Evolutionary conservation across 106 monocot species (phyloP).

Genomic region (Dendrobium officinale): DNA sequence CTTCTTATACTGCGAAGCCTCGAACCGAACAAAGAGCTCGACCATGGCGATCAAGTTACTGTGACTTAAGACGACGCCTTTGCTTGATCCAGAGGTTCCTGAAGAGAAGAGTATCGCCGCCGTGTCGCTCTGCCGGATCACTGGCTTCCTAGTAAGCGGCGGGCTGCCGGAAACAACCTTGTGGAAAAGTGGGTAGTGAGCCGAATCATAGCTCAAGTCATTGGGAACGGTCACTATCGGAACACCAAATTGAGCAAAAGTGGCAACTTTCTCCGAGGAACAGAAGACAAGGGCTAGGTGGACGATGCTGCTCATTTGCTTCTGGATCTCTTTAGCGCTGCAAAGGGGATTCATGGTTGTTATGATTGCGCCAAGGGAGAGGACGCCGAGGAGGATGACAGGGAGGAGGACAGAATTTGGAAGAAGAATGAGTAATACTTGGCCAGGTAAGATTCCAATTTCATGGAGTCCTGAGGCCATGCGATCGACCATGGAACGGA

Average conservation of each 20-base stretch:
- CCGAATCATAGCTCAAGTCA: conserved; percentile 8
- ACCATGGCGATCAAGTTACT: conserved; percentile 53
- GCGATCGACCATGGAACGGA: conserved; percentile 28
- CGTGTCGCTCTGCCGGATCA: conserved; percentile 39
- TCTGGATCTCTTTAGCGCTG: conserved; percentile 38
- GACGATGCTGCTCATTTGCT: conserved; percentile 6
- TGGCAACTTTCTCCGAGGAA: conserved; percentile 4
- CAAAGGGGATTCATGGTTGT: conserved; percentile 52
- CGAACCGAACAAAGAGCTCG: conserved; percentile 64
- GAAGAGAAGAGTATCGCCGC: conserved; percentile 67
- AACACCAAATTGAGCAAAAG: conserved; percentile 12
- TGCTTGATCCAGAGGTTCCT: conserved; percentile 63
- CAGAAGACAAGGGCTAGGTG: conserved; percentile 16
- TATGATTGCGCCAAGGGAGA: conserved; percentile 44
- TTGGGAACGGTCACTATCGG: conserved; percentile 32
- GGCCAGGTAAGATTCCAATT: conserved; percentile 18
- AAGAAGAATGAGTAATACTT: conserved; percentile 50
- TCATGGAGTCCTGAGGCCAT: conserved; percentile 41
- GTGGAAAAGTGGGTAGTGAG: conserved; percentile 22
- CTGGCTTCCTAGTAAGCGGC: conserved; percentile 10
- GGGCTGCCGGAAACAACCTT: conserved; percentile 11
- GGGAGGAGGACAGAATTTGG: conserved; percentile 63
- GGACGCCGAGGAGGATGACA: conserved; percentile 40
- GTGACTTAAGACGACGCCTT: conserved; percentile 57
- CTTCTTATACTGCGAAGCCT: conserved; percentile 36